Conservation (phyloP, 192 early-diverging fungal species). For the Mortierella antarctica region DNA sequence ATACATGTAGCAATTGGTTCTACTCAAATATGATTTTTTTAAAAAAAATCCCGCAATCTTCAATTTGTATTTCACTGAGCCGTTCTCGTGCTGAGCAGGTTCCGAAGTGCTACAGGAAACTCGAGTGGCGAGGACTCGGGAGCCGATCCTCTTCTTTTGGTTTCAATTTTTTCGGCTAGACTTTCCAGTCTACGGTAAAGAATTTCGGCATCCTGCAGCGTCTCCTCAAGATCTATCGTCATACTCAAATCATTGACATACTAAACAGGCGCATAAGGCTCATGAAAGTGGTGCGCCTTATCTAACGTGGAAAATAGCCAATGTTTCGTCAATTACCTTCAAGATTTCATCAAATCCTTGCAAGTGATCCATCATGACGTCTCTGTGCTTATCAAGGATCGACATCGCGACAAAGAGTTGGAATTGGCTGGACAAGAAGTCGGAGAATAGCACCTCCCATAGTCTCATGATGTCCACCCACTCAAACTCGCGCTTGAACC, state of each 20-base stretch:
- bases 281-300: background rate
- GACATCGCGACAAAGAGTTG: constrained; percentile 95
- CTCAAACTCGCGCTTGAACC: constrained; percentile 97
- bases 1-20: too few species aligned
- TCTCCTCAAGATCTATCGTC: constrained; percentile 80
- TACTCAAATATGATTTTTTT: too few species aligned
- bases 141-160: constrained; percentile 17
- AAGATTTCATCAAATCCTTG: constrained; percentile 92
- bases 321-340: constrained; percentile 67
- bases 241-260: constrained; percentile 89
- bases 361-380: constrained; percentile 82
- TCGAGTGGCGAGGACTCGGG: background rate
- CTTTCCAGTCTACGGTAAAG: constrained; percentile 73
- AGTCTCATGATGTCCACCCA: constrained; percentile 84
- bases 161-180: constrained; percentile 59
- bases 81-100: background rate
- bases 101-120: constrained; percentile 1
- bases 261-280: constrained; percentile 37
- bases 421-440: constrained; percentile 81
- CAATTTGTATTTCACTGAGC: too few species aligned
- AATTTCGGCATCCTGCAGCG: constrained; percentile 81
- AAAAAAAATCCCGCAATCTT: too few species aligned
- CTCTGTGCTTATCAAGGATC: constrained; percentile 90
- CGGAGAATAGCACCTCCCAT: constrained; percentile 91
- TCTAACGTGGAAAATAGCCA: background rate